Percentiles rank a stretch among this genome's conserved stretches.
phyloP scores from a whole-genome alignment of 129 eudicot genomes.

The Escallonia herrerae region DNA sequence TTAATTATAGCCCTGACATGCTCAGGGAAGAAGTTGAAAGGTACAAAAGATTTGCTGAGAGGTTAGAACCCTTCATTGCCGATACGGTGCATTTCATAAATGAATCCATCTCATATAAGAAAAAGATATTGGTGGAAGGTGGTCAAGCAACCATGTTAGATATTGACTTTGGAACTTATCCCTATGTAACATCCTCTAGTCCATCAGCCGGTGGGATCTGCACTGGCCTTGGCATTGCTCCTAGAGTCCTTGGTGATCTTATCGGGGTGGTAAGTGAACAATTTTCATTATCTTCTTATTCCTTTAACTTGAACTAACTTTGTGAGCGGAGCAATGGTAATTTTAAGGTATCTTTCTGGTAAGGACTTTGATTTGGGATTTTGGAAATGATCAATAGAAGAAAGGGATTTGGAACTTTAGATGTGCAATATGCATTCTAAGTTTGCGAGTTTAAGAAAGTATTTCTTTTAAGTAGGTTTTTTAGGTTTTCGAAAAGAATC shows the following conservation, averaged over 20 bases:
- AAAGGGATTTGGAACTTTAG: too few species aligned
- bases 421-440: too few species aligned
- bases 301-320: neutral
- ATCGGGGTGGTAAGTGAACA: slow-evolving; percentile 83
- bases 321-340: too few species aligned
- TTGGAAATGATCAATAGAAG: too few species aligned
- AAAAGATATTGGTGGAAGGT: slow-evolving; percentile 92
- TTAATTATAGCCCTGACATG: slow-evolving; percentile 55
- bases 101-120: slow-evolving; percentile 60
- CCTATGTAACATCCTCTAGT: slow-evolving; percentile 92
- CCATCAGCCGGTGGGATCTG: slow-evolving; percentile 99
- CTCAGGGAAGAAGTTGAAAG: slow-evolving; percentile 83
- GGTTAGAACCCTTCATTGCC: slow-evolving; percentile 79
- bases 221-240: slow-evolving; percentile 98
- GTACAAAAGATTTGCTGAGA: slow-evolving; percentile 81
- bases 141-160: slow-evolving; percentile 99
- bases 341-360: too few species aligned
- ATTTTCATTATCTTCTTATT: neutral
- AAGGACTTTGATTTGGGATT: too few species aligned
- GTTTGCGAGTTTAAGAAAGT: too few species aligned
- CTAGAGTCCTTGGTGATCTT: slow-evolving; percentile 82
- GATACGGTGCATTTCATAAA: slow-evolving; percentile 87
- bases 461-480: too few species aligned
- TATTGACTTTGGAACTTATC: slow-evolving; percentile 97
- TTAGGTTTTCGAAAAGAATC: too few species aligned